Base-by-base conservation (phyloP, 1,284 basidiomycete species). In the Cutaneotrichosporon sp. region DNA sequence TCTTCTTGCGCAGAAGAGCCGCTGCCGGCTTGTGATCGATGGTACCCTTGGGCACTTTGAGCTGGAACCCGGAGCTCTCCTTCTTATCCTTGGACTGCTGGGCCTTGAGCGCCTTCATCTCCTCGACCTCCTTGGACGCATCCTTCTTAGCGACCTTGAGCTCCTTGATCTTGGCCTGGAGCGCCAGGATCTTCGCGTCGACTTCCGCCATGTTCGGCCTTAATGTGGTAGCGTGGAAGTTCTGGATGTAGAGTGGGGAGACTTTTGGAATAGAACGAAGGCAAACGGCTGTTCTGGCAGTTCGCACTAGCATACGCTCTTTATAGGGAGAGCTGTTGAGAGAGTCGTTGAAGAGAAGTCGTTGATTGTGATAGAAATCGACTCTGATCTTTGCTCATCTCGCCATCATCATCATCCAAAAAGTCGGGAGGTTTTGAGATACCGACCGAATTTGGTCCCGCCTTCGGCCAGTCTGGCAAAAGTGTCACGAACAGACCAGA, bases 11-110 rank as follows among this genome's bases (percentile, higher is more conserved):
- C 70, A 97, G 88, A 75, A 90, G 88, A 86, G 97, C 97, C 75
- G 97, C 92, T n/a, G 87, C 86, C 6, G 96, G 92, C 63, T 92
- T 90, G 83, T 94, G 97, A 81, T 99, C 96, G 63, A 93, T 87
- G 14, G 97, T 99, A 46, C 97, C 96, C 90, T 98, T 77, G 21
- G 71, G 73, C 9, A 67, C 73, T 57, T 73, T 74, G 58, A 76
- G 71, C 57, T 71, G 67, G 64, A 76, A 76, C 21, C 66, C 72
- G 30, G 63, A 56, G 63, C 90, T 90, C 64, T 69, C 70, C 65
- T 75, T 76, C 63, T 72, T 76, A 18, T 72, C 68, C 51, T 72
- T 70, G 38, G 67, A 65, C 46, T 73, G 63, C 38, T 68, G 70
- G 0, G 72, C 69, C 66, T 81, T 81, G 56, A 82, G 70, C 5